phyloP scores from a whole-genome alignment of 2,329 filamentous ascomycete species.

The Fusarium compactum region DNA sequence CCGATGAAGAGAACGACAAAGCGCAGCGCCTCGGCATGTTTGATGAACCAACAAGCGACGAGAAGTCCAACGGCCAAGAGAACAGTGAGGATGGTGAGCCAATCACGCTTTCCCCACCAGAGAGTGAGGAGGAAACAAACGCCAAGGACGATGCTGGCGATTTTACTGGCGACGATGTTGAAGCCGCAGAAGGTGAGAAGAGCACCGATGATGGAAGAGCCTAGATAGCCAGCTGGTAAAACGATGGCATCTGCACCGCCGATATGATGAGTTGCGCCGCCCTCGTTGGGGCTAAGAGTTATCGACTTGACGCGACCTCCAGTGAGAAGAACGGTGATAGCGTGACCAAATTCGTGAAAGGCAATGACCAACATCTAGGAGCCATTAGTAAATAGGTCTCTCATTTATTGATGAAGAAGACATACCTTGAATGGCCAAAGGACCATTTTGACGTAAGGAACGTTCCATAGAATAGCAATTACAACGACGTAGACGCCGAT shows the following conservation, averaged over 20 bases:
- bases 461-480: conserved; percentile 83
- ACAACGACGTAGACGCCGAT: conserved; percentile 78
- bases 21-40: conserved; percentile 77
- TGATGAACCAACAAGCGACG: conserved; percentile 83
- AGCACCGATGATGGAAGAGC: conserved; percentile 80
- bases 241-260: conserved; percentile 78
- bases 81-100: conserved; percentile 79
- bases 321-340: conserved; percentile 77
- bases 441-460: conserved; percentile 79
- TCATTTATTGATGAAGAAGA: not conserved
- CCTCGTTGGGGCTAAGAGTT: conserved; percentile 80
- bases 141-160: conserved; percentile 79
- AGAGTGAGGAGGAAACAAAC: conserved; percentile 82
- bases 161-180: conserved; percentile 82
- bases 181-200: conserved; percentile 84
- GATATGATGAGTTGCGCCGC: conserved; percentile 81
- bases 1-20: conserved; percentile 85
- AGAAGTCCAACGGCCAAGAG: conserved; percentile 77
- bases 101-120: conserved; percentile 85
- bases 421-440: conserved; percentile 84
- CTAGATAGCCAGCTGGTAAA: conserved; percentile 81
- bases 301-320: conserved; percentile 81
- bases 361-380: conserved; percentile 82
- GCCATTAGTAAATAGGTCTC: conserved; percentile 7
- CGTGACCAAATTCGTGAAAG: conserved; percentile 85